Conservation (phyloP, 352 stramenopile species). For the Stramenopiles sp. region DNA sequence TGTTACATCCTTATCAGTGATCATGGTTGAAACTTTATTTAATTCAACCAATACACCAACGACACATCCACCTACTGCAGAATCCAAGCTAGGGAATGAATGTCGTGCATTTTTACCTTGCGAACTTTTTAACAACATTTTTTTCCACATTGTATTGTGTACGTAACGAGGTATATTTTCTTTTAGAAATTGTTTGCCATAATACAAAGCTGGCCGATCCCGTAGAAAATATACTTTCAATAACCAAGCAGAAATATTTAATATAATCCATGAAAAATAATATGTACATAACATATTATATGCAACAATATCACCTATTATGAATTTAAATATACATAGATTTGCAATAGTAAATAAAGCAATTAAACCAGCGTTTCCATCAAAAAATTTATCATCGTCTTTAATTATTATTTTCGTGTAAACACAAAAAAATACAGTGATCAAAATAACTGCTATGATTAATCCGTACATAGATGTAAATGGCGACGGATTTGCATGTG, state of each 20-base stretch:
- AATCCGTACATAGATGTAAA: neutral
- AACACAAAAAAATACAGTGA: neutral
- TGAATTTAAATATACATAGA: neutral
- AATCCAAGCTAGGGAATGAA: neutral
- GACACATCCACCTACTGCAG: neutral
- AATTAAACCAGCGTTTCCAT: neutral
- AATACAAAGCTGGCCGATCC: neutral
- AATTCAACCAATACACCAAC: neutral
- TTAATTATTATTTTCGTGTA: neutral
- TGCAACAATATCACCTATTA: neutral
- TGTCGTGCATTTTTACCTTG: neutral
- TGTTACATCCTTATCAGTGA: no score
- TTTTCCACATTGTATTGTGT: neutral
- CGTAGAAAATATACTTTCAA: neutral
- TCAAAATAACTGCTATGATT: neutral
- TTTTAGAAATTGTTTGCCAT: neutral
- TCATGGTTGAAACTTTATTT: neutral
- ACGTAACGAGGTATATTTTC: neutral
- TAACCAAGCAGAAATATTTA: neutral
- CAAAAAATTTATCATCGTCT: neutral
- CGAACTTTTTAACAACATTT: neutral
- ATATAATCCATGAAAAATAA: neutral
- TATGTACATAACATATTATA: neutral
- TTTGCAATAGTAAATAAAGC: neutral
- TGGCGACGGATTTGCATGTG: neutral